Evolutionary conservation across 2,329 filamentous ascomycete genomes (phyloP), one percentile per base, ranked within the genome.

Genomic region (Alternaria viburni): DNA sequence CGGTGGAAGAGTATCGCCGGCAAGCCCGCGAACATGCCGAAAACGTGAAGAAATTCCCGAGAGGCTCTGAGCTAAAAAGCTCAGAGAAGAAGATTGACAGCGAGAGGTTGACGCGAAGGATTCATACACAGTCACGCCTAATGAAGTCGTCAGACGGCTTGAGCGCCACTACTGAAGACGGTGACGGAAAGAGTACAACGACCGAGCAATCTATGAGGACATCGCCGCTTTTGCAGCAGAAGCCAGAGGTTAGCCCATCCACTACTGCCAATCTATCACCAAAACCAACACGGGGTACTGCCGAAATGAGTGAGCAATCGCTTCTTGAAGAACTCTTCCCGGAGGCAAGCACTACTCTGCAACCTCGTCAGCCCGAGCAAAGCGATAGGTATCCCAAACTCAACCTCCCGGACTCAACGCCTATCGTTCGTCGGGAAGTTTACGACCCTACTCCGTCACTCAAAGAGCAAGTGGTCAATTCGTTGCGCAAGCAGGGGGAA

Each of bases 301-400:
- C 51, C 11, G 67, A 61, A 50, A 23, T 59, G 44, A 74, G 62
- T 47, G 71, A 77, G 54, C 77, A 75, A 28, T 81, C 82, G 5
- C 75, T 84, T 52, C 73, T 83, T 6, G 81, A 83, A 56, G 83
- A 86, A 67, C 82, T 89, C 1, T 89, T 89, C 67, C 87, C 87
- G 6, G 84, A 86, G 67, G 83, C 69, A 23, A 72, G 52, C 57
- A 67, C 57, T 25, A 62, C 70, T 30, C 62, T 64, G 15, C 70
- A 72, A 46, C 57, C 70, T 32, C 65, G 65, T 9, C 57, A 63
- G 44, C 25, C 54, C 15, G 57, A 64, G 28, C 54, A 61, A 25
- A 65, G 70, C 45, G 63, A 72, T 41, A 58, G 68, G 25, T 71
- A 74, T 51, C 75, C 77, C 9, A 78, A 74, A 62, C 70, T 79